Base-by-base conservation (phyloP, 1,284 basidiomycete genomes). In the Rhodotorula sp. region DNA sequence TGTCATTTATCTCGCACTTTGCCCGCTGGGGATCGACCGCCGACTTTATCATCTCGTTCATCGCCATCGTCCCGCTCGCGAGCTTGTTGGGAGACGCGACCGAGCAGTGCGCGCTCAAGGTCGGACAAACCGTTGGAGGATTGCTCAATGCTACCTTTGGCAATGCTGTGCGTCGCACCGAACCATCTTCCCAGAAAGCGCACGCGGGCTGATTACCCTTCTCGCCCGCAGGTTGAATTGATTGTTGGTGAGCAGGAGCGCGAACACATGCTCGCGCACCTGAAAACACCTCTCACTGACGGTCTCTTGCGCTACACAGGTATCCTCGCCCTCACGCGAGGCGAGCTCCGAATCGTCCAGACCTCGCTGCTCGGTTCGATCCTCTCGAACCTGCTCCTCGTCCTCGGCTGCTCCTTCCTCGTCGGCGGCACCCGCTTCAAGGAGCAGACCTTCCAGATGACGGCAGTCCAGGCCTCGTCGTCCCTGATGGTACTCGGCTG, bases 1-100 rank as follows among this genome's bases (percentile, higher is more conserved):
- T 95, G 76, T 87, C 87, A 72, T 82, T 88, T 60, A 69, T 89
- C 29, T 85, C 91, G 51, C 87, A 90, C 80, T 82, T 79, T 67
- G 68, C 70, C 18, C 31, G 47, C 5, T 79, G 79, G 79, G 77
- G 91, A 82, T 90, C 90, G n/a, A 89, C 87, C 15, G 84, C 90
- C 57, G 87, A 91, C n/a, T 96, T 95, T 79, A 82, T 83, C 10
- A 90, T 91, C 79, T 91, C 90, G 71, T 96, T 95, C 81, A 79
- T 93, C 54, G 90, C 92, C 12, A 93, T 96, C 76, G 85, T 95
- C 66, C 92, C 92, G n/a, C 85, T 95, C 26, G 80, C 79, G 3
- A 75, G 88, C 87, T 84, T 92, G 58, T 86, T 92, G 5, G 92
- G 92, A 21, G 90, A 92, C 76, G 89, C 91, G 5, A 96, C 93